phyloP scores from a whole-genome alignment of 331 rosid genomes.

The Malus hybrid region DNA sequence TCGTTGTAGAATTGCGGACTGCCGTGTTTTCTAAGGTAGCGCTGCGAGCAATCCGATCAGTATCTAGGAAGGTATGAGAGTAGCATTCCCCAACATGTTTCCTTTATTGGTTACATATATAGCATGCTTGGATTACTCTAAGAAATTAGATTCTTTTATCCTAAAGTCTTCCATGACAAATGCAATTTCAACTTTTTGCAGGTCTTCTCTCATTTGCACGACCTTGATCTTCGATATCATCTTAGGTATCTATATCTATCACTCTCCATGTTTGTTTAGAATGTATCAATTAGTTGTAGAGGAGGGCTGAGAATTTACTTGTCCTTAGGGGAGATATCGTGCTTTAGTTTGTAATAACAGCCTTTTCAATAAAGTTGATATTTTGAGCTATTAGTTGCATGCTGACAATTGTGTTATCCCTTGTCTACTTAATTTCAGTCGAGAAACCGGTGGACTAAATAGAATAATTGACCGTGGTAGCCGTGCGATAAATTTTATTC shows the following conservation, averaged over 20 bases:
- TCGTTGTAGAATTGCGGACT: constrained; percentile 73
- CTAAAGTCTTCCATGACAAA: not conserved
- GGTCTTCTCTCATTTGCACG: constrained; percentile 96
- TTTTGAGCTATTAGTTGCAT: not conserved
- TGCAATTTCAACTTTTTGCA: constrained; percentile 28
- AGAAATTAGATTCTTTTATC: not conserved
- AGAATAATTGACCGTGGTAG: constrained; percentile 98
- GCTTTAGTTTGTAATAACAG: not conserved
- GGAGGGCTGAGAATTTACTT: not conserved
- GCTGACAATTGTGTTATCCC: not conserved
- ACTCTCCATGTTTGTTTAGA: not conserved
- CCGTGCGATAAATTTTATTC: constrained; percentile 92
- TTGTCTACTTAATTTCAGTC: constrained; percentile 48
- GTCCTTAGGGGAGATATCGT: not conserved
- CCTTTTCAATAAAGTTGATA: not conserved
- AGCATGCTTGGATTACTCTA: not conserved
- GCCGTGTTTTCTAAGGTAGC: constrained; percentile 96
- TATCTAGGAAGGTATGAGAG: constrained; percentile 73
- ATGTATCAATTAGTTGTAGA: not conserved
- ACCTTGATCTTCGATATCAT: constrained; percentile 93
- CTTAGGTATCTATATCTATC: constrained; percentile 47
- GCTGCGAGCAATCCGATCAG: constrained; percentile 81
- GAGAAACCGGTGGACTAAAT: constrained; percentile 88
- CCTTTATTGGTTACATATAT: not conserved
- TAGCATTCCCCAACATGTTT: constrained; percentile 5